These are phyloP conservation scores for Didymosphaeria variabile DNA, from an alignment of 2,329 filamentous ascomycete genomes.

Conservation along the genomic window DNA sequence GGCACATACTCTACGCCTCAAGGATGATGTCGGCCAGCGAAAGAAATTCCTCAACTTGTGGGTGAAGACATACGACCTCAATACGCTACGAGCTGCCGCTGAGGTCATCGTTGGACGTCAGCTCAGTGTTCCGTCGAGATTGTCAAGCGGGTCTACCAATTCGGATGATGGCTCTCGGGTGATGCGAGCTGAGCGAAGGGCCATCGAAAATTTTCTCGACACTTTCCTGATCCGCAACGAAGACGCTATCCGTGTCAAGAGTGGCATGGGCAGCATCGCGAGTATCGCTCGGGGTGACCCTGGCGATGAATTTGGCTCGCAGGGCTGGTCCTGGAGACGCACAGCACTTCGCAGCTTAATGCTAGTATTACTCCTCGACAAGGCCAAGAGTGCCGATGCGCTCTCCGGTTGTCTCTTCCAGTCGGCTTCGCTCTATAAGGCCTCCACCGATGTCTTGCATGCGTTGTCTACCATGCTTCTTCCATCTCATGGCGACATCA, in stretches of 20 bases:
- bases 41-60: constrained; percentile 67
- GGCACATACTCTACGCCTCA: constrained; percentile 56
- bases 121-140: constrained; percentile 49
- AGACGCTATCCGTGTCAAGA: constrained; percentile 57
- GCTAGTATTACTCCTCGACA: constrained; percentile 68
- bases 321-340: constrained; percentile 62
- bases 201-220: constrained; percentile 63
- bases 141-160: constrained; percentile 47
- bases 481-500: constrained; percentile 67
- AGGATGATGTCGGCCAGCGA: constrained; percentile 66
- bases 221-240: constrained; percentile 67
- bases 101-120: constrained; percentile 69
- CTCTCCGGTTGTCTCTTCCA: constrained; percentile 61
- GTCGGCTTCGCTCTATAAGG: constrained; percentile 62
- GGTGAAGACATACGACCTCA: constrained; percentile 65
- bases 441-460: constrained; percentile 63
- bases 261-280: constrained; percentile 49
- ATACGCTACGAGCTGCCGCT: constrained; percentile 60
- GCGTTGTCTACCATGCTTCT: constrained; percentile 63
- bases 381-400: constrained; percentile 54
- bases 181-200: constrained; percentile 51
- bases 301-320: constrained; percentile 52
- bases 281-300: constrained; percentile 48
- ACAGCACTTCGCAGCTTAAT: constrained; percentile 67
- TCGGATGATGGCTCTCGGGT: constrained; percentile 47